A percentile compares a stretch with the other conserved stretches of the same genome.
These are phyloP conservation scores for Picochlorum costavermella DNA, from an alignment of 139 green algal species.

Conservation along the genomic window DNA sequence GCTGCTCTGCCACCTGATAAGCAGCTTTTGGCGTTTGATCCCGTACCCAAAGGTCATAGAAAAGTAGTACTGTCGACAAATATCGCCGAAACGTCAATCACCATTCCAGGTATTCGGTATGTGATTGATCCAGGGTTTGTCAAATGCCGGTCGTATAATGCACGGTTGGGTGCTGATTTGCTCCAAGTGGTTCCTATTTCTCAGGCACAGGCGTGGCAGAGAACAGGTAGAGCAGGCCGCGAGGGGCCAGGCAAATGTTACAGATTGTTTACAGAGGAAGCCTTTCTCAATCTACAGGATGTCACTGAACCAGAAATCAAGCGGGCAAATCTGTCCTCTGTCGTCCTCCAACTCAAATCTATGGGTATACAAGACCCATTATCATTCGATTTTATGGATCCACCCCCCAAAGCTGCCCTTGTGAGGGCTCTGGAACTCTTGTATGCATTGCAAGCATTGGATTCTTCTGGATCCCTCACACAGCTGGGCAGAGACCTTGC, in stretches of 20 bases:
- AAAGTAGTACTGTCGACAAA: slow-evolving; percentile 89
- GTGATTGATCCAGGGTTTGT: slow-evolving; percentile 76
- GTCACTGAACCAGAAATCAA: slow-evolving; percentile 79
- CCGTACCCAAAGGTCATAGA: slow-evolving; percentile 40
- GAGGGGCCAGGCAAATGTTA: slow-evolving; percentile 81
- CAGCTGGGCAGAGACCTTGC: slow-evolving; percentile 48
- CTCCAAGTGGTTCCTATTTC: slow-evolving; percentile 67
- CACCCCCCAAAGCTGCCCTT: slow-evolving; percentile 75
- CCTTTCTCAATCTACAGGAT: slow-evolving; percentile 48
- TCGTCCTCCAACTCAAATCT: slow-evolving; percentile 78
- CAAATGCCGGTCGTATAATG: slow-evolving; percentile 73
- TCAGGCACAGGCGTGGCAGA: slow-evolving; percentile 76
- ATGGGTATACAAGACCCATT: slow-evolving; percentile 86
- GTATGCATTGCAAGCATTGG: slow-evolving; percentile 67
- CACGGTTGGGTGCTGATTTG: slow-evolving; percentile 61
- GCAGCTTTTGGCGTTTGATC: slow-evolving; percentile 71
- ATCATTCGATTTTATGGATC: slow-evolving; percentile 84
- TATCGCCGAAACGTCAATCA: slow-evolving; percentile 91
- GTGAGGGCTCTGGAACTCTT: slow-evolving; percentile 71
- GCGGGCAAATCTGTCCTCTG: slow-evolving; percentile 60
- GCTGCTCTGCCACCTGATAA: slow-evolving; percentile 70
- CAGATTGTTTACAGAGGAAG: slow-evolving; percentile 81
- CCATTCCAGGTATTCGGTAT: slow-evolving; percentile 74
- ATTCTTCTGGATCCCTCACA: slow-evolving; percentile 46
- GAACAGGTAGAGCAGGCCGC: slow-evolving; percentile 72